These are phyloP conservation scores for Fabrea salina DNA, from an alignment of 169 alveolate genomes.

Conservation along the genomic window DNA sequence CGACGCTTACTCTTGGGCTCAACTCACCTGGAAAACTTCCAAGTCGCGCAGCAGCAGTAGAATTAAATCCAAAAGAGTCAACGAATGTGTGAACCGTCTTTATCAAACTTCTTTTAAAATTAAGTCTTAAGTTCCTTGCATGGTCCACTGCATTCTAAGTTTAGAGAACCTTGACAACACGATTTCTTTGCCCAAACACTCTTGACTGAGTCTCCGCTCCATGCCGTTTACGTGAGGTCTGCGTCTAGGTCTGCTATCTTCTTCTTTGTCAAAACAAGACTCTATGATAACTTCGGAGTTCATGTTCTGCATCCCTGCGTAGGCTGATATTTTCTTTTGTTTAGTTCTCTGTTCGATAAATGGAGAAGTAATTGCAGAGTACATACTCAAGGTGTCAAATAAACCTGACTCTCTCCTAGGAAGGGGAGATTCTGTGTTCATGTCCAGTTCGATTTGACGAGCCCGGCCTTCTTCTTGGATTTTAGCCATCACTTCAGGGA, in stretches of 20 bases:
- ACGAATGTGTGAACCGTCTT: conserved; percentile 3
- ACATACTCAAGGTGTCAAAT: not conserved
- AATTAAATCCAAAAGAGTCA: not conserved
- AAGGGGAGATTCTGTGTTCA: not conserved
- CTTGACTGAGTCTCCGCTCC: not conserved
- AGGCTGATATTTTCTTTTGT: not conserved
- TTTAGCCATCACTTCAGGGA: conserved; percentile 39
- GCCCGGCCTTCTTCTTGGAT: conserved; percentile 32
- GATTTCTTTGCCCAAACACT: conserved; percentile 15
- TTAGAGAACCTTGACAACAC: conserved; percentile 18
- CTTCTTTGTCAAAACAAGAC: not conserved
- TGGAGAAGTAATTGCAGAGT: not conserved
- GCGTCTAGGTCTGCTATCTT: not conserved
- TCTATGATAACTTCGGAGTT: not conserved
- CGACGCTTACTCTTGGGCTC: conserved; percentile 7
- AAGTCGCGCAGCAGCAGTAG: not conserved
- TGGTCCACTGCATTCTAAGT: not conserved
- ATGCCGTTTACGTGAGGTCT: not conserved
- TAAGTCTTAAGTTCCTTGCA: too few relatives aligned
- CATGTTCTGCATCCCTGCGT: not conserved
- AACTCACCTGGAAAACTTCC: not conserved
- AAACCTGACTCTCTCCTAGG: not conserved
- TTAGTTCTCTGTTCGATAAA: not conserved
- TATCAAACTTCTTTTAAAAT: too few relatives aligned
- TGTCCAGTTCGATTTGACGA: not conserved